Base-by-base conservation (phyloP, 1,284 basidiomycete genomes). In the Ganoderma leucocontextum region DNA sequence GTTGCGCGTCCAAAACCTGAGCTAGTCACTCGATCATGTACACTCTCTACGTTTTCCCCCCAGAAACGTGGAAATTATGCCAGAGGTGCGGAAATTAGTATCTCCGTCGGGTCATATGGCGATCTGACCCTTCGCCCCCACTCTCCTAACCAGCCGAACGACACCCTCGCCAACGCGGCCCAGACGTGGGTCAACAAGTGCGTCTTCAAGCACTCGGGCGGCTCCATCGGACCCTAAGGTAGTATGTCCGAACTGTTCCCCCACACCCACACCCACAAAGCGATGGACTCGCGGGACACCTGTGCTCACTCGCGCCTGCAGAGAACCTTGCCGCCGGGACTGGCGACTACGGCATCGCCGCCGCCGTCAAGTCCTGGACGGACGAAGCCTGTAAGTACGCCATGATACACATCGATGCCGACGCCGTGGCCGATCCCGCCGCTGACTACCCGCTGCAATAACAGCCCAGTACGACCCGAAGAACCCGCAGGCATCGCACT, bases 121-220 rank as follows among this genome's bases (percentile, higher is more conserved):
- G 39, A 39, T 39, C 39, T 39, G 8, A 39, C 39, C 39, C 6
- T 39, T 39, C 39, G 12, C 13, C 13, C 39, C 39, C 12, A 12
- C 39, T 39, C 39, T 39, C 39, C 9, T 12, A 7, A 39, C 39
- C 39, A 41, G 39, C 13, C 4, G 90, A 88, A 81, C 76, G 78
- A 87, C 63, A 77, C 79, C 12, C 78, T 90, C 39, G 87, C 89
- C 5, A 73, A 74, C 25, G 85, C 85, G 67, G 91, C 90, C 35
- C 87, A 89, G 76, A 71, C 84, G 67, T 92, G 91, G 91, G 89
- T 89, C 2, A 84, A 89, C 73, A 78, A 80, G 22, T 92, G 91
- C 73, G 75, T 82, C 7, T 91, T 90, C 78, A 38, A 87, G 73
- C 91, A 93, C 75, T 91, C 90, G 33, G 86, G 86, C 38, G 90